phyloP scores from a whole-genome alignment of 176 grass and related monocot species.

The Olyra latifolia region DNA sequence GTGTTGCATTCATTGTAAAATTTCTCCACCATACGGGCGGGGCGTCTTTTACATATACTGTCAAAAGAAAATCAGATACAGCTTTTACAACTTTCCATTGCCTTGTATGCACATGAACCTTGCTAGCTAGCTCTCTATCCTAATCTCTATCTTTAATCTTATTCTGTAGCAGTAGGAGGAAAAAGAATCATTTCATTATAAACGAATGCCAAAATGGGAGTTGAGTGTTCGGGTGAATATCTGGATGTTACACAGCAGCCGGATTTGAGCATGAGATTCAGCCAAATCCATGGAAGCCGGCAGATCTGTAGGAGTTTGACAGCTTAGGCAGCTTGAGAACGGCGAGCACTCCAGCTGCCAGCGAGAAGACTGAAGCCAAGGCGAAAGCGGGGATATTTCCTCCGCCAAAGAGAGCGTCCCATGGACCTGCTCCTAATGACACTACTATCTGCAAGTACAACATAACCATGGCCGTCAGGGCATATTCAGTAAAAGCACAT shows the following conservation, averaged over 20 bases:
- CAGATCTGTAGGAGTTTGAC: slow-evolving; percentile 73
- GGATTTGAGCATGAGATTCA: slow-evolving; percentile 30
- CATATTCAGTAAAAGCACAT: neutral
- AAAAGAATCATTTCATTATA: slow-evolving; percentile 50
- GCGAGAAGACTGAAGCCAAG: slow-evolving; percentile 73
- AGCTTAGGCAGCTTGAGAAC: slow-evolving; percentile 71
- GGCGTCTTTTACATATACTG: slow-evolving; percentile 30
- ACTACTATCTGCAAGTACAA: slow-evolving; percentile 71
- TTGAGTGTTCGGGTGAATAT: neutral
- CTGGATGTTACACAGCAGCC: neutral
- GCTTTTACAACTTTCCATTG: slow-evolving; percentile 36
- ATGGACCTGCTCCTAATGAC: slow-evolving; percentile 88
- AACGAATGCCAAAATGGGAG: slow-evolving; percentile 43
- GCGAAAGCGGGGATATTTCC: slow-evolving; percentile 92
- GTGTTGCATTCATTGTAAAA: slow-evolving; percentile 12
- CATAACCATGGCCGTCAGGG: neutral
- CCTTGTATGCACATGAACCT: slow-evolving; percentile 47
- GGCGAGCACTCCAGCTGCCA: slow-evolving; percentile 74
- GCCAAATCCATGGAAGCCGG: slow-evolving; percentile 84
- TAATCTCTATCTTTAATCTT: slow-evolving; percentile 29
- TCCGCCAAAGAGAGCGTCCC: slow-evolving; percentile 92
- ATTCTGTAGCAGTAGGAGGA: slow-evolving; percentile 14
- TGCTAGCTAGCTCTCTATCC: slow-evolving; percentile 35
- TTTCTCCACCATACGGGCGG: neutral
- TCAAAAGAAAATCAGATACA: slow-evolving; percentile 27